phyloP scores from a whole-genome alignment of 352 stramenopile species.

The Pythium plurisporium region DNA sequence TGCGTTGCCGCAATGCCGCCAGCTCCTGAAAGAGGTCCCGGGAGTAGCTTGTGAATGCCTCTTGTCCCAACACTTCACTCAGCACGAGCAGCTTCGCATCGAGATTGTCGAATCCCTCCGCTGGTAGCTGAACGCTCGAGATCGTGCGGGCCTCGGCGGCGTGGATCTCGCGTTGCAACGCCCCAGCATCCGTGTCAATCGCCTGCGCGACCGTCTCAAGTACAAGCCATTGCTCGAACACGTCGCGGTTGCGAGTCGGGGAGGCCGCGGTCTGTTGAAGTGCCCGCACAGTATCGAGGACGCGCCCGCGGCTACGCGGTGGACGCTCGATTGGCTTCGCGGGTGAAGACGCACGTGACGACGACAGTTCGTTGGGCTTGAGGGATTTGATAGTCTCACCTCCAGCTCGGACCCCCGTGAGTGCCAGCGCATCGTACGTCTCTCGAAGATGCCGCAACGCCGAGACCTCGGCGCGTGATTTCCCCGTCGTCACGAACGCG shows the following conservation, averaged over 20 bases:
- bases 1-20: conserved; percentile 25
- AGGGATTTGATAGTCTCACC: neutral
- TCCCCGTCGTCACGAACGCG: conserved; percentile 1
- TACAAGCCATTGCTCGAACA: conserved; percentile 25
- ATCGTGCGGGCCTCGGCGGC: conserved; percentile 13
- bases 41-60: conserved; percentile 38
- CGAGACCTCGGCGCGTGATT: conserved; percentile 28
- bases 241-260: neutral
- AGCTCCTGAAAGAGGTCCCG: conserved; percentile 39
- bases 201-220: conserved; percentile 14
- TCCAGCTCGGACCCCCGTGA: neutral
- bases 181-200: conserved; percentile 9
- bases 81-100: conserved; percentile 47
- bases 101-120: conserved; percentile 1
- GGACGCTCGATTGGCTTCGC: neutral
- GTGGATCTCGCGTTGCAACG: conserved; percentile 26
- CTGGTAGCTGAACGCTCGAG: conserved; percentile 14
- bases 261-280: conserved; percentile 8
- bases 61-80: conserved; percentile 41
- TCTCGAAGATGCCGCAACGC: conserved; percentile 28
- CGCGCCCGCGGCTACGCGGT: neutral
- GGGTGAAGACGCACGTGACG: neutral
- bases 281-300: conserved; percentile 22
- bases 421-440: conserved; percentile 20
- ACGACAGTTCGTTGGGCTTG: neutral